phyloP scores from a whole-genome alignment of 2,329 filamentous ascomycete genomes.

The Polychaeton citri region DNA sequence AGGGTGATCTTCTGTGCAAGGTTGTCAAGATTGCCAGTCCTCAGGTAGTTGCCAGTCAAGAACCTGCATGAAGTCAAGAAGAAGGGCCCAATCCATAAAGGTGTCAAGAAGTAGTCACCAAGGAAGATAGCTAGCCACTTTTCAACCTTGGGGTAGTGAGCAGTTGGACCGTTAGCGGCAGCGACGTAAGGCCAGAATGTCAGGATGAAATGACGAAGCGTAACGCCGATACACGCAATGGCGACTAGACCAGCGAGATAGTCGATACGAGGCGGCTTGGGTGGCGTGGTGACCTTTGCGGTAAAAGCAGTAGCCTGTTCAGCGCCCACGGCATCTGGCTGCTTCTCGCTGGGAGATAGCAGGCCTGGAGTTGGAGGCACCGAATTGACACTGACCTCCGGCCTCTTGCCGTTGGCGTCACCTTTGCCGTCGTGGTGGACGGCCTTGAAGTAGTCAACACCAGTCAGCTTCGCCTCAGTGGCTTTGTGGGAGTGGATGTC shows the following conservation, averaged over 20 bases:
- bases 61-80: conserved; percentile 37
- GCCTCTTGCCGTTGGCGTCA: background rate
- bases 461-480: background rate
- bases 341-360: background rate
- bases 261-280: conserved; percentile 23
- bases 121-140: conserved; percentile 28
- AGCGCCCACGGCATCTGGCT: background rate
- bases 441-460: background rate
- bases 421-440: background rate
- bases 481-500: background rate
- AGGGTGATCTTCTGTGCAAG: conserved; percentile 32
- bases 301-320: background rate
- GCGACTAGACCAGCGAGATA: conserved; percentile 35
- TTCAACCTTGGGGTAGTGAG: conserved; percentile 27
- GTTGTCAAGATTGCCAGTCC: conserved; percentile 27
- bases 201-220: conserved; percentile 31
- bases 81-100: conserved; percentile 36
- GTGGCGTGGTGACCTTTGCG: background rate
- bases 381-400: background rate
- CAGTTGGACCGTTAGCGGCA: conserved; percentile 9
- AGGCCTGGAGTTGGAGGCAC: background rate
- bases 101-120: conserved; percentile 31
- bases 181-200: conserved; percentile 29
- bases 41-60: conserved; percentile 29
- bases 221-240: conserved; percentile 31